Percentiles rank a stretch among this genome's conserved stretches.
These are phyloP conservation scores for Ophiostoma populinum DNA, from an alignment of 2,329 filamentous ascomycete genomes.

Conservation along the genomic window DNA sequence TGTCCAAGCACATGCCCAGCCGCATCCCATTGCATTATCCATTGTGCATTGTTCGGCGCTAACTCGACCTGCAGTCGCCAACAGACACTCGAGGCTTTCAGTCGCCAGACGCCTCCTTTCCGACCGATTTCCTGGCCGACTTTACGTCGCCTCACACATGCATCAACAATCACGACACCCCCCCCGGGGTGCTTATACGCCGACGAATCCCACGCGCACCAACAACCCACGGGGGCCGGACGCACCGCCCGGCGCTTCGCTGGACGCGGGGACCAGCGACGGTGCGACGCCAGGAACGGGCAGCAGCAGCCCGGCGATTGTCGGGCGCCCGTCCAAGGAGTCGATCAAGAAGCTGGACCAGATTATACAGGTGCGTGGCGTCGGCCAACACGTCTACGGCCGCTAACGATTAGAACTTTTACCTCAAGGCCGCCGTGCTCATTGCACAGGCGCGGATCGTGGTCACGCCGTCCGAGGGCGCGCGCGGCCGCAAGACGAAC, in stretches of 20 bases:
- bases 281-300: no score
- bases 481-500: constrained; percentile 45
- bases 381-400: not conserved
- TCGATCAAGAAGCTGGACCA: constrained; percentile 71
- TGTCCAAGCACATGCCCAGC: no score
- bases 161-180: constrained; percentile 75
- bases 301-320: constrained; percentile 19
- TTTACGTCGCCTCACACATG: no score
- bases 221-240: constrained; percentile 56
- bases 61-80: no score
- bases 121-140: no score
- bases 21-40: no score
- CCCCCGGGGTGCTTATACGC: constrained; percentile 48
- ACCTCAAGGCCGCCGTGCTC: constrained; percentile 70
- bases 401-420: constrained; percentile 53
- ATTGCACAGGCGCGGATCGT: constrained; percentile 68
- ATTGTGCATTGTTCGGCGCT: no score
- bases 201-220: constrained; percentile 54
- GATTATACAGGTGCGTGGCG: constrained; percentile 61
- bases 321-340: constrained; percentile 39
- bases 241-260: no score
- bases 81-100: no score
- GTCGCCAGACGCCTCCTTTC: no score
- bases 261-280: no score
- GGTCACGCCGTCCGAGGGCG: constrained; percentile 40